These are phyloP conservation scores for Neurospora sp. DNA, from an alignment of 495 filamentous ascomycete genomes.

Conservation along the genomic window DNA sequence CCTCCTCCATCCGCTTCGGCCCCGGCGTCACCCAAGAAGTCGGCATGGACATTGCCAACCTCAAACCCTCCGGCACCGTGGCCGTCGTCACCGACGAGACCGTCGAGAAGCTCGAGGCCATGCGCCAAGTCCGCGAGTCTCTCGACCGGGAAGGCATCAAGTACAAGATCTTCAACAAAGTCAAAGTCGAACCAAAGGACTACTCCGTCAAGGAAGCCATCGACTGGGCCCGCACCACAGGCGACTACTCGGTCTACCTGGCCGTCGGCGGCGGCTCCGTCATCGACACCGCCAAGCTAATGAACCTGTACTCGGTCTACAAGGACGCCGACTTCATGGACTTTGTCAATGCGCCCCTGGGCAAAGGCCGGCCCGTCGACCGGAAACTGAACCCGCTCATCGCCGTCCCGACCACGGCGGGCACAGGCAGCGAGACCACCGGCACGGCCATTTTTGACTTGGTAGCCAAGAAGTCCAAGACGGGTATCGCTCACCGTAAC, in stretches of 20 bases:
- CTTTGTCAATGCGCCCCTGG: constrained; percentile 94
- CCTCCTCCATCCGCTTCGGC: constrained; percentile 87
- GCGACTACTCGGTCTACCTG: constrained; percentile 59
- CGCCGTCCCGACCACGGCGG: constrained; percentile 90
- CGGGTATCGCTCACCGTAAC: constrained; percentile 87
- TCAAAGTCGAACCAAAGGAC: constrained; percentile 85
- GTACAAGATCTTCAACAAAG: constrained; percentile 69
- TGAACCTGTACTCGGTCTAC: constrained; percentile 89
- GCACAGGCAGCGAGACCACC: constrained; percentile 91
- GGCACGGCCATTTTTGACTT: constrained; percentile 98
- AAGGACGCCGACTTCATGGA: constrained; percentile 87
- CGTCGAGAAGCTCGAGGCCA: constrained; percentile 69
- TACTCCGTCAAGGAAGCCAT: constrained; percentile 82
- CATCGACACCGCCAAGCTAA: constrained; percentile 95
- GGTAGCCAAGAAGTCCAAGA: constrained; percentile 79
- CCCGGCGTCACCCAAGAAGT: constrained; percentile 91
- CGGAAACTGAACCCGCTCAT: constrained; percentile 74
- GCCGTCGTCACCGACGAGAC: constrained; percentile 83
- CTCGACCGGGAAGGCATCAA: constrained; percentile 66
- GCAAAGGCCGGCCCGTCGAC: constrained; percentile 74
- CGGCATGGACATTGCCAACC: constrained; percentile 96
- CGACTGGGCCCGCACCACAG: constrained; percentile 52
- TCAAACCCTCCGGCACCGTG: constrained; percentile 67
- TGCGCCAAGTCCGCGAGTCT: constrained; percentile 72
- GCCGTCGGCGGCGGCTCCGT: constrained; percentile 85